Evolutionary conservation across 2,329 filamentous ascomycete genomes (phyloP).

Genomic region (Lasiodiplodia hormozganensis): DNA sequence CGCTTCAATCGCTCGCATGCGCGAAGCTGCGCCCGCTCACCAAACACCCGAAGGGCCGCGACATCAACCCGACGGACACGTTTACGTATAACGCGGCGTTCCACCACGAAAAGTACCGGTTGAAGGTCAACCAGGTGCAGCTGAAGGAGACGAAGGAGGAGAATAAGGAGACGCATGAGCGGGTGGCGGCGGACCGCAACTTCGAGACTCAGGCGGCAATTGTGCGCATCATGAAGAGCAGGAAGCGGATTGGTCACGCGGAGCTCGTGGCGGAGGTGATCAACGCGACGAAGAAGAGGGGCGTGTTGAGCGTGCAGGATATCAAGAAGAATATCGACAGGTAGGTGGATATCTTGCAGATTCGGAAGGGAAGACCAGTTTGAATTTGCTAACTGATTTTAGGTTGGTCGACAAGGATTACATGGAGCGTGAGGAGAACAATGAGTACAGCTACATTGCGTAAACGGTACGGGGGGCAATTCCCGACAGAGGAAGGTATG

Average conservation of each 20-base stretch:
- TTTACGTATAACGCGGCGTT: slow-evolving; percentile 85
- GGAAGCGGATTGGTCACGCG: slow-evolving; percentile 85
- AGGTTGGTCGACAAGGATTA: slow-evolving; percentile 45
- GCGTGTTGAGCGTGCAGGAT: slow-evolving; percentile 81
- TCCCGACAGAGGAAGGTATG: not conserved
- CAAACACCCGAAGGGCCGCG: slow-evolving; percentile 84
- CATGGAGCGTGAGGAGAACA: slow-evolving; percentile 31
- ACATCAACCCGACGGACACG: slow-evolving; percentile 78
- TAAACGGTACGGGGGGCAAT: too few species aligned
- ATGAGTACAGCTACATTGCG: slow-evolving; percentile 48
- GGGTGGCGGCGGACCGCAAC: slow-evolving; percentile 85
- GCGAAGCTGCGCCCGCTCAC: slow-evolving; percentile 82
- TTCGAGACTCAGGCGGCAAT: slow-evolving; percentile 98
- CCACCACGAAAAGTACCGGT: slow-evolving; percentile 79
- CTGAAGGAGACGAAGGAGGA: slow-evolving; percentile 95
- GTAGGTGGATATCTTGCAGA: slow-evolving; percentile 55
- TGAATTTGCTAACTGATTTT: not conserved
- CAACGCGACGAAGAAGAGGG: slow-evolving; percentile 83
- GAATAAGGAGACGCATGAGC: slow-evolving; percentile 91
- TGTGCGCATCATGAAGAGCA: slow-evolving; percentile 94
- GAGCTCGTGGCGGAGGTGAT: slow-evolving; percentile 93
- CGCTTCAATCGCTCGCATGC: slow-evolving; percentile 92
- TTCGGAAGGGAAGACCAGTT: not conserved
- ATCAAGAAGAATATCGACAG: slow-evolving; percentile 99
- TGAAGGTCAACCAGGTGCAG: slow-evolving; percentile 99